A percentile compares a stretch with the other conserved stretches of the same genome.
These are phyloP conservation scores for Excoecaria agallocha DNA, from an alignment of 345 rosid species.

Conservation along the genomic window DNA sequence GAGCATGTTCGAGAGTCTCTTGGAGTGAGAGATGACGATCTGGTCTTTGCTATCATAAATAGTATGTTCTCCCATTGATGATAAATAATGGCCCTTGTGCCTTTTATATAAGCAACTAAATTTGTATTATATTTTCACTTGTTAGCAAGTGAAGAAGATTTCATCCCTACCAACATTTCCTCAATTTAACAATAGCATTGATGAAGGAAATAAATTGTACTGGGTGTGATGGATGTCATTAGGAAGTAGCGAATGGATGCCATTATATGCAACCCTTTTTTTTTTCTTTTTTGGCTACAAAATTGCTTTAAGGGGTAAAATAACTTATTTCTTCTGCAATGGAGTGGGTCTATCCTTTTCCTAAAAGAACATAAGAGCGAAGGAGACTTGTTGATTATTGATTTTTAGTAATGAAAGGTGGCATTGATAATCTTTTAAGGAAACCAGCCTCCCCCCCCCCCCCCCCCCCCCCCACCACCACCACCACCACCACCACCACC, in stretches of 20 bases:
- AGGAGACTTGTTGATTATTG: background rate
- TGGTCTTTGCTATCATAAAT: slow-evolving; percentile 81
- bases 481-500: no score
- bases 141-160: background rate
- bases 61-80: slow-evolving; percentile 41
- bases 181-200: background rate
- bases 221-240: background rate
- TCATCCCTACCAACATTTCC: background rate
- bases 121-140: background rate
- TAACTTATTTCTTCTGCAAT: background rate
- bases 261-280: background rate
- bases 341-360: background rate
- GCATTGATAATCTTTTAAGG: background rate
- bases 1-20: slow-evolving; percentile 88
- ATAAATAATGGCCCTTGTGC: background rate
- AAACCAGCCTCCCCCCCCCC: no score
- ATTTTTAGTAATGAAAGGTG: background rate
- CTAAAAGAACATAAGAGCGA: background rate
- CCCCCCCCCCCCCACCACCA: no score
- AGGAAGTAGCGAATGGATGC: background rate
- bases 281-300: background rate
- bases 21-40: slow-evolving; percentile 69
- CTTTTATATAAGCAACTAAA: background rate
- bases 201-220: background rate
- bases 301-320: background rate